phyloP scores from a whole-genome alignment of 768 basidiomycete species.

The Termitomyces sp. region DNA sequence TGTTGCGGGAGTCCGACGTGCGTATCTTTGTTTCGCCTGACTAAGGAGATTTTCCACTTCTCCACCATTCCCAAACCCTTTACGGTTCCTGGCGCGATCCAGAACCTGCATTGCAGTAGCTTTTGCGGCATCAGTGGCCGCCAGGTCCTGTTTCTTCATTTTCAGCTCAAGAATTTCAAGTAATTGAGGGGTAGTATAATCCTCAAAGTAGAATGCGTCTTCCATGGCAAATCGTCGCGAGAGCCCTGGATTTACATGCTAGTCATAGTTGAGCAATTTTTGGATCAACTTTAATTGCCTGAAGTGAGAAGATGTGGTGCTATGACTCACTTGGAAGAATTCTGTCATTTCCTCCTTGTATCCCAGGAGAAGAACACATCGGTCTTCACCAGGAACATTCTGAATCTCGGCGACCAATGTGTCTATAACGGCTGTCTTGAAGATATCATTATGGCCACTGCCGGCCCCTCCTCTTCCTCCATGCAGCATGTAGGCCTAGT shows the following conservation, averaged over 20 bases:
- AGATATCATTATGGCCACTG: slow-evolving; percentile 32
- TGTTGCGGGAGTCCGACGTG: neutral
- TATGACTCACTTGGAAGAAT: slow-evolving; percentile 59
- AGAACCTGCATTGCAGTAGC: neutral
- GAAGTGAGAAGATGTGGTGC: too few species aligned
- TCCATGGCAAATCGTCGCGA: slow-evolving; percentile 2
- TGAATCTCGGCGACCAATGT: slow-evolving; percentile 74
- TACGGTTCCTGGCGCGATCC: neutral
- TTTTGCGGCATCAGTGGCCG: neutral
- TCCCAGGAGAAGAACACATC: slow-evolving; percentile 60
- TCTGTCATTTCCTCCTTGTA: slow-evolving; percentile 65
- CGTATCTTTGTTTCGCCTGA: neutral
- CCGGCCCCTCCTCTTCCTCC: neutral
- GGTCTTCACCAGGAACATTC: slow-evolving; percentile 62
- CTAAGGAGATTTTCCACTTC: neutral
- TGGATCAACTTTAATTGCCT: neutral
- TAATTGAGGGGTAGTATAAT: neutral
- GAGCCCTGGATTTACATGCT: neutral
- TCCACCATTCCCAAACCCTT: neutral
- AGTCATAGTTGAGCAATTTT: neutral
- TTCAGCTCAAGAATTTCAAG: neutral
- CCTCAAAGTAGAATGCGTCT: neutral
- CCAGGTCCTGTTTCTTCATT: neutral
- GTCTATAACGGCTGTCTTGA: slow-evolving; percentile 67
- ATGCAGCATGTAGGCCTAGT: neutral